phyloP scores from a whole-genome alignment of 106 monocot genomes.

The Dioscorea alata region DNA sequence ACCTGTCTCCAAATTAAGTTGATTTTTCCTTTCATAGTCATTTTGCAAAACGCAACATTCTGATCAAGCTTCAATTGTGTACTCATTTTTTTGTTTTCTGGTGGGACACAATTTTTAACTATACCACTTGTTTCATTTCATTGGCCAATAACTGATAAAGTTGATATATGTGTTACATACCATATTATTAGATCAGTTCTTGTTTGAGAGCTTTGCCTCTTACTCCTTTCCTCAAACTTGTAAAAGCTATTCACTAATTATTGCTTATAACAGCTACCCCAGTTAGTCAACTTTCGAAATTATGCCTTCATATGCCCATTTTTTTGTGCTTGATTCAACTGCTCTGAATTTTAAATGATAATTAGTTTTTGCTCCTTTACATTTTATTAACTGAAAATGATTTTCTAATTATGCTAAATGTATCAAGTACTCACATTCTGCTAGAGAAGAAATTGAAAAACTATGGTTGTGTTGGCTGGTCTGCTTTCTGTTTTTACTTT shows the following conservation, averaged over 20 bases:
- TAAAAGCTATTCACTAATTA: neutral
- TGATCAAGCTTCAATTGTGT: too few species aligned
- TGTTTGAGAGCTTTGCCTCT: neutral
- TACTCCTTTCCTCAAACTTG: neutral
- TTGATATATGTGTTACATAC: too few species aligned
- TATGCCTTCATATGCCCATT: neutral
- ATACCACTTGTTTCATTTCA: too few species aligned
- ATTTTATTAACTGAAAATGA: too few species aligned
- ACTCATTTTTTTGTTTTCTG: too few species aligned
- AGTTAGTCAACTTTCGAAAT: neutral
- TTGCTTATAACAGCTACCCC: neutral
- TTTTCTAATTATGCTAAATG: constrained; percentile 26
- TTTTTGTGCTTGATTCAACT: neutral
- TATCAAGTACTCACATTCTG: constrained; percentile 45
- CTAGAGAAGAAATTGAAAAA: constrained; percentile 38
- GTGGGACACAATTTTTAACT: too few species aligned
- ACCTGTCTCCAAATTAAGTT: too few species aligned
- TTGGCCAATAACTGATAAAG: too few species aligned
- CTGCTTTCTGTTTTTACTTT: neutral
- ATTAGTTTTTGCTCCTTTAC: neutral
- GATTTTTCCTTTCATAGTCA: too few species aligned
- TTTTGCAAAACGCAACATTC: too few species aligned
- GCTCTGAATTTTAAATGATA: neutral
- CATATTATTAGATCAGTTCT: neutral
- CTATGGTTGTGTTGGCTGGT: constrained; percentile 27